Conservation (phyloP, 2,329 filamentous ascomycete genomes). For the Sclerotinia sclerotiorum region DNA sequence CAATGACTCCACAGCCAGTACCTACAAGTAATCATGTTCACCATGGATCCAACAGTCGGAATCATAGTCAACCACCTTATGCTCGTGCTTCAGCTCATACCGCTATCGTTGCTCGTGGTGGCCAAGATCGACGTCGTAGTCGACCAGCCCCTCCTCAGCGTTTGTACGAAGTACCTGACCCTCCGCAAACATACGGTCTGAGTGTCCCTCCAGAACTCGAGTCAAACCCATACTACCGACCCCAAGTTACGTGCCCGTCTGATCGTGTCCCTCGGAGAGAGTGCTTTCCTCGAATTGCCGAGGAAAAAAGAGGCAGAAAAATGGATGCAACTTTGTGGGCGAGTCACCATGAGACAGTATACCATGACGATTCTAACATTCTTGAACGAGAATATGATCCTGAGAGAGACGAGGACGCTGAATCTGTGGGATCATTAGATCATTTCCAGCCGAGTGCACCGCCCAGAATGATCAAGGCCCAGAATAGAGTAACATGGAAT, state of each 20-base stretch:
- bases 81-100: constrained; percentile 2
- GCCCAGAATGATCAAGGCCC: neutral
- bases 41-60: neutral
- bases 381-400: constrained; percentile 17
- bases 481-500: constrained; percentile 2
- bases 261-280: neutral
- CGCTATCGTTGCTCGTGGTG: constrained; percentile 1
- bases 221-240: constrained; percentile 17
- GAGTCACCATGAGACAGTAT: neutral
- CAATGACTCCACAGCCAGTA: constrained; percentile 8
- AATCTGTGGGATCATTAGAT: constrained; percentile 12
- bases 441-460: neutral
- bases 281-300: neutral
- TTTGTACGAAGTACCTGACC: constrained; percentile 15
- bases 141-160: constrained; percentile 6
- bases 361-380: constrained; percentile 4
- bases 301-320: constrained; percentile 10
- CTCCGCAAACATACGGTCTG: neutral
- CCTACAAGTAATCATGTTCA: neutral
- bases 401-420: constrained; percentile 11
- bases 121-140: neutral
- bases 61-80: constrained; percentile 13
- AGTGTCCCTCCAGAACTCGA: neutral
- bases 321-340: neutral
- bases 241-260: neutral